phyloP scores from a whole-genome alignment of 192 early-diverging fungal species.

The Coemansia reversa region DNA sequence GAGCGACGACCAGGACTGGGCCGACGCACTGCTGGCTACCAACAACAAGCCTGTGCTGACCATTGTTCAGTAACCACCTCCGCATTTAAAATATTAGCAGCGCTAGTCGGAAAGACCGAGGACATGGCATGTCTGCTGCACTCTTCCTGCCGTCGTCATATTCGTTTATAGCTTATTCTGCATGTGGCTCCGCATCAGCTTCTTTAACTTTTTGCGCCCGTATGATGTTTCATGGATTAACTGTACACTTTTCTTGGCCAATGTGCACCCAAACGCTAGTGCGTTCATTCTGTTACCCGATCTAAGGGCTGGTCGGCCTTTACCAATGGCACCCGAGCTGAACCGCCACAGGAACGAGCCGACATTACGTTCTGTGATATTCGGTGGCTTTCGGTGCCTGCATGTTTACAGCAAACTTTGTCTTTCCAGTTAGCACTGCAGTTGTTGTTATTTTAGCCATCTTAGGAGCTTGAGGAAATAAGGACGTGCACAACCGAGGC shows the following conservation, averaged over 20 bases:
- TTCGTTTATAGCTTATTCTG: conserved; percentile 11
- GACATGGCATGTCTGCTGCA: not conserved
- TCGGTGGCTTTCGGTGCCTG: not conserved
- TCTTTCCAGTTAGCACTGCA: conserved; percentile 2
- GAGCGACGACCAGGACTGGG: conserved; percentile 47
- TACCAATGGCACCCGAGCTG: not conserved
- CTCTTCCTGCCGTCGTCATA: not conserved
- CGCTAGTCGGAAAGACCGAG: not conserved
- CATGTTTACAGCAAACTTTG: not conserved
- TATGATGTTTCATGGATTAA: not conserved
- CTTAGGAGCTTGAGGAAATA: not conserved
- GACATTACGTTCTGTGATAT: not conserved
- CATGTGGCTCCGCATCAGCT: conserved; percentile 6
- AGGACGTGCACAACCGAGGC: conserved; percentile 1
- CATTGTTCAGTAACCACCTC: conserved; percentile 23
- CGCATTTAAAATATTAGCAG: not conserved
- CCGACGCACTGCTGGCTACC: conserved; percentile 30
- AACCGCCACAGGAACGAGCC: not conserved
- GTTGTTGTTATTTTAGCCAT: conserved; percentile 2
- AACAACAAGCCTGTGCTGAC: conserved; percentile 50
- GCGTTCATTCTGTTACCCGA: too few relatives aligned
- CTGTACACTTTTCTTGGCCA: too few relatives aligned
- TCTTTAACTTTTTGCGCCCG: not conserved
- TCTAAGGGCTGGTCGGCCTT: too few relatives aligned
- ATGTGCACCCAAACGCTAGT: too few relatives aligned